phyloP scores from a whole-genome alignment of 768 basidiomycete genomes.

The Galerina sulciceps region DNA sequence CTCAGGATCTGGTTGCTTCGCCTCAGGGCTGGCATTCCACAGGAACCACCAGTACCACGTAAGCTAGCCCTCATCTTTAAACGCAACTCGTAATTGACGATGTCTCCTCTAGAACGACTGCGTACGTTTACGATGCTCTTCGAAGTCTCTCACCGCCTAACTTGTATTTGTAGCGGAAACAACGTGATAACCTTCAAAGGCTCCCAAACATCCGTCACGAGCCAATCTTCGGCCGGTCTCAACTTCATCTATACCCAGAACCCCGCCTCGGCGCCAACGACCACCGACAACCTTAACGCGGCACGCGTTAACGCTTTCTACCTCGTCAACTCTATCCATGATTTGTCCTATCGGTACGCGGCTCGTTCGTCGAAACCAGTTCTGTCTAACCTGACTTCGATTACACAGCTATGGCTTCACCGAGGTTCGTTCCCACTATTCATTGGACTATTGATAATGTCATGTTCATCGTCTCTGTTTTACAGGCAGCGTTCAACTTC shows the following conservation, averaged over 20 bases:
- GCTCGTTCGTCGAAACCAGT: no score
- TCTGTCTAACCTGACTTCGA: neutral
- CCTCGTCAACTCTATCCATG: constrained; percentile 62
- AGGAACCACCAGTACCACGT: constrained; percentile 20
- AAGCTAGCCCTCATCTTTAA: neutral
- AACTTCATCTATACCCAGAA: constrained; percentile 44
- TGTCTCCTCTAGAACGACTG: neutral
- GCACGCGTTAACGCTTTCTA: constrained; percentile 61
- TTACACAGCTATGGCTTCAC: constrained; percentile 51
- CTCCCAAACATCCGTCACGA: constrained; percentile 26
- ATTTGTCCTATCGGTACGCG: constrained; percentile 34
- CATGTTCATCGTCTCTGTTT: neutral
- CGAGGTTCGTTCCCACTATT: constrained; percentile 32
- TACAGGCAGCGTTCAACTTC: constrained; percentile 45
- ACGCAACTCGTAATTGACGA: neutral
- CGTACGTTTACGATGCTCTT: neutral
- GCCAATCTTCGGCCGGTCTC: constrained; percentile 40
- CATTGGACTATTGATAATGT: neutral
- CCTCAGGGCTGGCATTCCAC: constrained; percentile 47
- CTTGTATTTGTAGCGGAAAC: constrained; percentile 25
- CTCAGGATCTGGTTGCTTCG: constrained; percentile 50
- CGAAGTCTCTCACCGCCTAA: neutral
- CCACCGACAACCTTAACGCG: constrained; percentile 48
- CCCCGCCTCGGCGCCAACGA: constrained; percentile 38
- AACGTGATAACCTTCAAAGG: constrained; percentile 37